These are phyloP conservation scores for Ascochyta clinopodiicola DNA, from an alignment of 2,329 filamentous ascomycete species.

Conservation along the genomic window DNA sequence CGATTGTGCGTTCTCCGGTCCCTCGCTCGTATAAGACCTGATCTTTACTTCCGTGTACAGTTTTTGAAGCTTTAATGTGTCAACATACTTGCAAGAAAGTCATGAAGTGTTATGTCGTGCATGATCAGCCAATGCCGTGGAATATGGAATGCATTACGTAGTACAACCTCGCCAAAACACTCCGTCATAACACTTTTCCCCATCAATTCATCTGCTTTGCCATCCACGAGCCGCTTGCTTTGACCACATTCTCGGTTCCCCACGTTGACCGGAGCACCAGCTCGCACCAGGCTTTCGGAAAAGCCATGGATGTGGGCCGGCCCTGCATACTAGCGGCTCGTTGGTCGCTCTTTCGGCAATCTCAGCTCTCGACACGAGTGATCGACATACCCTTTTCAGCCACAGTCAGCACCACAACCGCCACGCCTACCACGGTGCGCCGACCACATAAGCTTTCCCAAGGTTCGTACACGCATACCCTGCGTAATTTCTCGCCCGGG, in stretches of 20 bases:
- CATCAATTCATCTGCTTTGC: neutral
- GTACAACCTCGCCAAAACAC: constrained; percentile 5
- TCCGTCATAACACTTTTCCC: neutral
- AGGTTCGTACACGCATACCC: constrained; percentile 1
- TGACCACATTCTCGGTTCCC: constrained; percentile 12
- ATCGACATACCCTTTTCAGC: constrained; percentile 5
- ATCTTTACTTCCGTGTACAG: too few species aligned
- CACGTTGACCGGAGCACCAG: constrained; percentile 13
- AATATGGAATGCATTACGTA: constrained; percentile 5
- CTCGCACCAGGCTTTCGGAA: neutral
- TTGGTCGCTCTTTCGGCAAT: neutral
- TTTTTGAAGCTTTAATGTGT: too few species aligned
- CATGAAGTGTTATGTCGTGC: neutral
- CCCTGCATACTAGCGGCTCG: constrained; percentile 5
- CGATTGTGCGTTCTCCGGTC: neutral
- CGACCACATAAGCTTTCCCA: constrained; percentile 4
- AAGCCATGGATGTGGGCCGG: constrained; percentile 2
- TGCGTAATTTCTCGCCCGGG: neutral
- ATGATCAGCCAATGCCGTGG: neutral
- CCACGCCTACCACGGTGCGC: neutral
- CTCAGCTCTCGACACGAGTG: constrained; percentile 4
- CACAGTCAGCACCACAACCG: constrained; percentile 3
- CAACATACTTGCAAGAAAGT: neutral
- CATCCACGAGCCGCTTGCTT: constrained; percentile 9
- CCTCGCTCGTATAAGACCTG: neutral